Evolutionary conservation across 345 rosid species (phyloP).

Genomic region (Schrenkiella parvula): DNA sequence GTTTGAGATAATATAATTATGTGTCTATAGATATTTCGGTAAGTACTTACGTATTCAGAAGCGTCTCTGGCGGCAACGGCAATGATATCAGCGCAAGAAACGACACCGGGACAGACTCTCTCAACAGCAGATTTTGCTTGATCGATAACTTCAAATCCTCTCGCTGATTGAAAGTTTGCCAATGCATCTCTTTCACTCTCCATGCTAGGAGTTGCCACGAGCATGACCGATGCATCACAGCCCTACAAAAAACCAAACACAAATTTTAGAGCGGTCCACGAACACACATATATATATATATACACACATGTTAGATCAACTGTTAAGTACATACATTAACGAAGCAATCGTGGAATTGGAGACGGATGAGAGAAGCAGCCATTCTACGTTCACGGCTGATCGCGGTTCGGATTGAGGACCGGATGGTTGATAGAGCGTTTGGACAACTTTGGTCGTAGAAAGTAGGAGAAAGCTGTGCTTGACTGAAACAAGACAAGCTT

Average conservation of each 20-base stretch:
- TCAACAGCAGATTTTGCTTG: conserved; percentile 47
- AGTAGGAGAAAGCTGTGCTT: conserved; percentile 46
- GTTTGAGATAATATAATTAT: neutral
- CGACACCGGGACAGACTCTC: conserved; percentile 47
- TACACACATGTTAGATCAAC: neutral
- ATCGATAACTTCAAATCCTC: conserved; percentile 52
- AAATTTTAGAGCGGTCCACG: conserved; percentile 4
- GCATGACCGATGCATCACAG: conserved; percentile 52
- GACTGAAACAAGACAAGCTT: conserved; percentile 22
- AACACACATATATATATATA: neutral
- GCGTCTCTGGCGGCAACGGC: conserved; percentile 62
- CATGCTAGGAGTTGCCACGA: conserved; percentile 34
- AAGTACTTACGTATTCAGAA: conserved; percentile 30
- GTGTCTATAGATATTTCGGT: neutral
- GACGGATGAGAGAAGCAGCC: conserved; percentile 63
- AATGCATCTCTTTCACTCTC: conserved; percentile 31
- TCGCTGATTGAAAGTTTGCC: conserved; percentile 21
- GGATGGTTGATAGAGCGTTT: conserved; percentile 39
- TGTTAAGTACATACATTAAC: conserved; percentile 28
- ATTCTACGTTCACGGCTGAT: conserved; percentile 46
- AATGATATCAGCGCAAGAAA: conserved; percentile 62
- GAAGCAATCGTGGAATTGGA: conserved; percentile 61
- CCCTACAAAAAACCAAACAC: conserved; percentile 34
- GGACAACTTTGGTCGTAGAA: conserved; percentile 52
- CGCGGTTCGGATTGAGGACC: conserved; percentile 33